Base-by-base conservation (phyloP, 768 basidiomycete genomes). In the Termitomyces sp. region DNA sequence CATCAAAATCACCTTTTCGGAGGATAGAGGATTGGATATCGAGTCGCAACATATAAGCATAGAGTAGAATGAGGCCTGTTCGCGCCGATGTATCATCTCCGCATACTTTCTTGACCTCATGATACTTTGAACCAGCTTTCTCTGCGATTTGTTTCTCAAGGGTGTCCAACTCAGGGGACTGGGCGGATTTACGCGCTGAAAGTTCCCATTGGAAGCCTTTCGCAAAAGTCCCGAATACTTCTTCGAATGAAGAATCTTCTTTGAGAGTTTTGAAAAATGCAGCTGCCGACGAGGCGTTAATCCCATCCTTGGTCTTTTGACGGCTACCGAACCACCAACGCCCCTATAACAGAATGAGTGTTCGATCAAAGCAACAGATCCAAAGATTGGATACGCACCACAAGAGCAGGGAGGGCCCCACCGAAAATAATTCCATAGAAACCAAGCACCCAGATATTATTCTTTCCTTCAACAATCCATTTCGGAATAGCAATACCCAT, bases 251-350 rank as follows among this genome's bases (percentile, higher is more conserved):
- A 8, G 89, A 86, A 26, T 88, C 85, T 67, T 99, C 96, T 29
- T 80, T 83, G n/a, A 98, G 64, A 4, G 80, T 76, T 68, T 89
- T 92, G 86, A 97, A 99, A 76, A 94, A 94, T 0, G 80, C 76
- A 31, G 92, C 85, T 2, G 96, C 96, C 0, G 93, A 91, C 41
- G 76, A 77, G 24, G 87, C 84, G 59, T 92, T 77, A 56, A 97
- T 80, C 42, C 94, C 93, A 62, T 99, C 97, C 71, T 97, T 95
- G 16, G 97, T 99, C 71, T 83, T 87, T 62, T 85, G 79, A 56
- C 90, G 81, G 64, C 86, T 91, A 4, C 93, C 92, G 67, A 98
- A 99, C 97, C 97, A 99, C 97, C 97, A 98, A 34, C 86, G 83
- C 15, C 93, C 90, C 87, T 88, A 64, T 8, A 52, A 44, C 16